Evolutionary conservation across 1,284 basidiomycete genomes (phyloP), one percentile per base, ranked within the genome.

Genomic region (Ganoderma lingzhi): DNA sequence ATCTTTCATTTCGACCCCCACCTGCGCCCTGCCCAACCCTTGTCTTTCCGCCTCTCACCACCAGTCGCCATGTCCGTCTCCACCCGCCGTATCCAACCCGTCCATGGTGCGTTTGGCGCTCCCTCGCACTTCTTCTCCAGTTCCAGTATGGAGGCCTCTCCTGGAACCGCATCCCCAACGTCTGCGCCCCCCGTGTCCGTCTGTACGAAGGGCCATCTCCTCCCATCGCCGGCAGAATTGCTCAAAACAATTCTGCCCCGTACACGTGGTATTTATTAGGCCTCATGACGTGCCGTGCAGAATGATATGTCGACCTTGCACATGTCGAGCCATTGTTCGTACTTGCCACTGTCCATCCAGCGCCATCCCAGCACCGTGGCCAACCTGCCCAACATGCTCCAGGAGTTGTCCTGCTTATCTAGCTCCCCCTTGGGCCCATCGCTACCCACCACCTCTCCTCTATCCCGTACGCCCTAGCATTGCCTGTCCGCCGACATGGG

Each of bases 401-500:
- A 14, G 28, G 17, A 19, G 15, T 30, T 19, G 12, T 15, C 53
- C 42, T 53, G n/a, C 62, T 63, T 63, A 63, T 63, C 48, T 51
- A 10, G 48, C 12, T 23, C 23, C 23, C 1, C 10, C 10, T 51
- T 28, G 48, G 28, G 23, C 32, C 30, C 30, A 32, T 32, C 53
- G 14, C 42, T 30, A 10, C 48, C 62, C 30, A 37, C 58, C 28
- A 15, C 39, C 23, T 32, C 9, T n/a, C 23, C 55, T 41, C n/a
- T 0, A 32, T 30, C 23, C 45, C 19, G 19, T 17, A n/a, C 53
- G 10, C 23, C 19, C 41, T 2, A 62, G 15, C 42, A 4, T 8
- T 19, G 6, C 6, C 5, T 12, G 35, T 12, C 32, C 53, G 2
- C 19, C 45, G 23, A 73, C 76, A 90, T 90, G 89, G 88, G 89